phyloP scores from a whole-genome alignment of 352 stramenopile genomes.

The Pythium insidiosum region DNA sequence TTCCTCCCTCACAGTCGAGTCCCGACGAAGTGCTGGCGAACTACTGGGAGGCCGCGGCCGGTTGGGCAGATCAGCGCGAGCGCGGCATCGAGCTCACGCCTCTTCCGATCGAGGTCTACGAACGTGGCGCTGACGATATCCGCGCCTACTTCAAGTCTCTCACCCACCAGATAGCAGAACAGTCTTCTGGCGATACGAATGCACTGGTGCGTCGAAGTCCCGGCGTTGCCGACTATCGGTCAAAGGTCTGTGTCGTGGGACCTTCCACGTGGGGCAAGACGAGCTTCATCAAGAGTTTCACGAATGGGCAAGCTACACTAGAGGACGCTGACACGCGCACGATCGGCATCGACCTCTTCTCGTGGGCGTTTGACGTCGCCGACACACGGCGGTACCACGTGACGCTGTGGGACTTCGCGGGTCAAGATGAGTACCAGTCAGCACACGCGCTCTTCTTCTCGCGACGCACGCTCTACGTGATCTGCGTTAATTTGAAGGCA shows the following conservation, averaged over 20 bases:
- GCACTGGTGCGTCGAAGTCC: too few species aligned
- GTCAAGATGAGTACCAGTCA: slow-evolving; percentile 10
- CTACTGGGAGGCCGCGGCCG: too few species aligned
- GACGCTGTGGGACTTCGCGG: slow-evolving; percentile 10
- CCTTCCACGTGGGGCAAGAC: slow-evolving; percentile 22
- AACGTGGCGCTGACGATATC: background rate
- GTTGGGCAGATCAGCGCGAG: too few species aligned
- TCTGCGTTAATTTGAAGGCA: slow-evolving; percentile 5
- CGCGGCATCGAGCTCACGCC: too few species aligned
- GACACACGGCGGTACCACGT: background rate
- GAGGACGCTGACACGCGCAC: slow-evolving; percentile 14
- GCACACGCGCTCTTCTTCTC: slow-evolving; percentile 11
- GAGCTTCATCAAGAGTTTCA: slow-evolving; percentile 25
- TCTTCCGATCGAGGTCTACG: too few species aligned
- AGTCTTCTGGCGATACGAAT: too few species aligned
- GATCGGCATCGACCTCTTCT: slow-evolving; percentile 20
- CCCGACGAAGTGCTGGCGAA: too few species aligned
- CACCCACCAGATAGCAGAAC: background rate
- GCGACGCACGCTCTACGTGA: slow-evolving; percentile 7
- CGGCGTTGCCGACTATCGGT: too few species aligned
- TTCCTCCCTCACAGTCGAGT: too few species aligned
- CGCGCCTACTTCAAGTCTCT: background rate
- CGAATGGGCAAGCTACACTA: slow-evolving; percentile 1
- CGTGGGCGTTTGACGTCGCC: slow-evolving; percentile 13
- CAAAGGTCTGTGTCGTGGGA: slow-evolving; percentile 22